Evolutionary conservation across 345 rosid species (phyloP), one percentile per base, ranked within the genome.

Genomic region (Hibiscus syriacus): DNA sequence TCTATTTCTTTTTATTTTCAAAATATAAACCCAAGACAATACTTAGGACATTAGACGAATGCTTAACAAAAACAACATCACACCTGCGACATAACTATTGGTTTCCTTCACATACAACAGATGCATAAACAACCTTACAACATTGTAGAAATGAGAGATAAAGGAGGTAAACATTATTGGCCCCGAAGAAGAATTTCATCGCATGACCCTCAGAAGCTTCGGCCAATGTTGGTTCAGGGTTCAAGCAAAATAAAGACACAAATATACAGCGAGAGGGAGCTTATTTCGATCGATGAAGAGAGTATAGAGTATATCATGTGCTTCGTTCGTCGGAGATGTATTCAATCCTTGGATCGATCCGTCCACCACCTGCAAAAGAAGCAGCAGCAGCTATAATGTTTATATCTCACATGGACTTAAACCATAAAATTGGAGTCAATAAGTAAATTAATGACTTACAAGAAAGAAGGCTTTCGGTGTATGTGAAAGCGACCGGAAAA

Each of bases 381-480:
- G n/a, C n/a, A n/a, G 29, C 8, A 46, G 23, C 32, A 25, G 16
- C 20, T 16, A 26, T 7, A 45, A 64, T 16, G 34, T 48, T 27
- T 16, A n/a, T 25, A 32, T 32, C 17, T 26, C 13, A 3, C 16
- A 30, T 16, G 5, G 29, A 17, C 10, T 13, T 38, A 38, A 38
- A 38, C 12, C 13, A 13, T 38, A 38, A 38, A 38, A 10, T n/a
- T n/a, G n/a, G 34, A 25, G 8, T 26, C 17, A 2, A 6, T 56
- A 9, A 56, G 4, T 16, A 34, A 34, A 4, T 6, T 0, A 0
- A n/a, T 16, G 27, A 58, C 76, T 76, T 67, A 76, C 83, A 72
- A 58, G 74, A 74, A 57, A 79, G 70, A 46, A 76, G 53, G 45
- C 78, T 76, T 50, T 71, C 67, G 1, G 78, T 71, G 38, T 70